phyloP scores from a whole-genome alignment of 2,329 filamentous ascomycete species.

The Pseudocercospora crystallina region DNA sequence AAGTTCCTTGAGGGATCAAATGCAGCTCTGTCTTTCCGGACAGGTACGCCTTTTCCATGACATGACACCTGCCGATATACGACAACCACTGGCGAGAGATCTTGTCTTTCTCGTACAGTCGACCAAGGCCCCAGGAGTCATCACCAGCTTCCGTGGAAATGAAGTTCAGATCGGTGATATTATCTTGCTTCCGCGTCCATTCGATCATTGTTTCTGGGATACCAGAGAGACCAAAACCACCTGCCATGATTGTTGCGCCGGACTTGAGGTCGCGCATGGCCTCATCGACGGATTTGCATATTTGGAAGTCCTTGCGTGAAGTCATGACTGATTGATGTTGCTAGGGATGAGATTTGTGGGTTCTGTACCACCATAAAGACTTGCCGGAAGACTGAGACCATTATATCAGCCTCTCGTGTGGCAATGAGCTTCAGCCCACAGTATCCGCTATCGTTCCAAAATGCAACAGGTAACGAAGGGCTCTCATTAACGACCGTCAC shows the following conservation, averaged over 20 bases:
- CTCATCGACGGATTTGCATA: slow-evolving; percentile 56
- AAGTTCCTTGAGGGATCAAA: slow-evolving; percentile 71
- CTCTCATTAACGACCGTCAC: too few relatives aligned
- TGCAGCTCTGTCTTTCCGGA: slow-evolving; percentile 70
- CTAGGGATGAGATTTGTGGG: too few relatives aligned
- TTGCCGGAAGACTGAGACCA: too few relatives aligned
- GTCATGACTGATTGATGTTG: slow-evolving; percentile 1
- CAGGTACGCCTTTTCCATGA: slow-evolving; percentile 70
- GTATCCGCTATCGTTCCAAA: too few relatives aligned
- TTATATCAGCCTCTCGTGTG: too few relatives aligned
- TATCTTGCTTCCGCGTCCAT: slow-evolving; percentile 61
- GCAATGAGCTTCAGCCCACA: too few relatives aligned
- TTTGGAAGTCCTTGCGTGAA: slow-evolving; percentile 12
- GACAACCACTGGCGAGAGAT: slow-evolving; percentile 70
- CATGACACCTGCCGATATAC: slow-evolving; percentile 75
- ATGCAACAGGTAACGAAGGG: too few relatives aligned
- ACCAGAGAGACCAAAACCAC: slow-evolving; percentile 76
- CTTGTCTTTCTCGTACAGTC: slow-evolving; percentile 67
- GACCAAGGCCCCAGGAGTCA: slow-evolving; percentile 66
- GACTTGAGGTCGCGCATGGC: slow-evolving; percentile 70
- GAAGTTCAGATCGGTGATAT: slow-evolving; percentile 61
- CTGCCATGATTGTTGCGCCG: slow-evolving; percentile 68
- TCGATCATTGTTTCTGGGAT: slow-evolving; percentile 71
- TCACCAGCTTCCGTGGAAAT: slow-evolving; percentile 78
- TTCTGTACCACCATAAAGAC: too few relatives aligned